A percentile compares a stretch with the other conserved stretches of the same genome.
phyloP scores from a whole-genome alignment of 2,329 filamentous ascomycete species.

The Calonectria pauciramosa region DNA sequence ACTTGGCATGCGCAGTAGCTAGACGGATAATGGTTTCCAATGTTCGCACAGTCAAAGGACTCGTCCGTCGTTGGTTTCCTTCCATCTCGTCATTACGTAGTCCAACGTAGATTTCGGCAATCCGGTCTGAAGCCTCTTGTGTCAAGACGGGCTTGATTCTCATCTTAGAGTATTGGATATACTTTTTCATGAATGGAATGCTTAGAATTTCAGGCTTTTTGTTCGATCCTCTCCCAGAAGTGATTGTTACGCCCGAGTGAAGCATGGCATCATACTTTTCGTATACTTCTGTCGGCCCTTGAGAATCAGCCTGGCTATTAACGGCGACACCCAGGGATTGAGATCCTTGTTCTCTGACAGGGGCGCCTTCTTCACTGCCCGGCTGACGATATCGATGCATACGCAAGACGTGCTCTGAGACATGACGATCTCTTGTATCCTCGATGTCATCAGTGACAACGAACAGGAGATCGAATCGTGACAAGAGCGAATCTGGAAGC shows the following conservation, averaged over 20 bases:
- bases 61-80: slow-evolving; percentile 92
- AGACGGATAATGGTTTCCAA: slow-evolving; percentile 98
- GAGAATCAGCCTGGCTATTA: slow-evolving; percentile 80
- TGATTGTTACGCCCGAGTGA: slow-evolving; percentile 88
- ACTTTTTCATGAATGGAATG: slow-evolving; percentile 99
- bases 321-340: slow-evolving; percentile 91
- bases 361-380: slow-evolving; percentile 93
- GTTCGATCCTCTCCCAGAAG: slow-evolving; percentile 78
- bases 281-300: slow-evolving; percentile 86
- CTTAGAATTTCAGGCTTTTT: slow-evolving; percentile 90
- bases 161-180: slow-evolving; percentile 97
- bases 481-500: slow-evolving; percentile 93
- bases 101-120: slow-evolving; percentile 90
- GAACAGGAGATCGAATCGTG: slow-evolving; percentile 98
- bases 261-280: slow-evolving; percentile 98
- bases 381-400: slow-evolving; percentile 97
- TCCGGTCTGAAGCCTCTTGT: slow-evolving; percentile 91
- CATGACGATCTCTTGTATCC: slow-evolving; percentile 88
- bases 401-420: slow-evolving; percentile 96
- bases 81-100: slow-evolving; percentile 96
- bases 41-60: slow-evolving; percentile 96
- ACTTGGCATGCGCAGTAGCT: slow-evolving; percentile 94
- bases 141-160: slow-evolving; percentile 91
- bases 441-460: slow-evolving; percentile 99
- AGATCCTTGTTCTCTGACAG: slow-evolving; percentile 87